Conservation (phyloP, 75 land plant genomes). For the Cryptomeria japonica region DNA sequence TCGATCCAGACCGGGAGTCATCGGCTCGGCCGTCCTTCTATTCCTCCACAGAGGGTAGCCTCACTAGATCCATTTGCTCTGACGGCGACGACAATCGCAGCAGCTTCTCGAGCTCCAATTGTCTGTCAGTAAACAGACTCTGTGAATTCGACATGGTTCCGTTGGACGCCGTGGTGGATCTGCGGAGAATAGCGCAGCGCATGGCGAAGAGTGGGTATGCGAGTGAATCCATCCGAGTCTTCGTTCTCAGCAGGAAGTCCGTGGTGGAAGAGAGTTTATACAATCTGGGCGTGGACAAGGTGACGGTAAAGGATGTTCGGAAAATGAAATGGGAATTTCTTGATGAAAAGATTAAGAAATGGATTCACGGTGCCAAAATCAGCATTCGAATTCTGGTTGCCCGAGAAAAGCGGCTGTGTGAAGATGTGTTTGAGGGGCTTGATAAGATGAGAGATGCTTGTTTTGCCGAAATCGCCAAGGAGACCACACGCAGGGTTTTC, state of each 20-base stretch:
- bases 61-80: slow-evolving; percentile 21
- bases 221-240: slow-evolving; percentile 35
- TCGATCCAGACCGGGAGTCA: slow-evolving; percentile 22
- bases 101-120: neutral
- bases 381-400: slow-evolving; percentile 32
- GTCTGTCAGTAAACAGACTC: neutral
- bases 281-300: slow-evolving; percentile 27
- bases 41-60: neutral
- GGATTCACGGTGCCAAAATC: slow-evolving; percentile 34
- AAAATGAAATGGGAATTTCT: slow-evolving; percentile 45
- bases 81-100: slow-evolving; percentile 28
- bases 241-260: slow-evolving; percentile 16
- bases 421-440: slow-evolving; percentile 43
- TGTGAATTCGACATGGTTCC: slow-evolving; percentile 26
- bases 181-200: slow-evolving; percentile 53
- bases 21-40: neutral
- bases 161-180: slow-evolving; percentile 35
- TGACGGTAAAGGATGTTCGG: slow-evolving; percentile 19
- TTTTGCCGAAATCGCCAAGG: slow-evolving; percentile 39
- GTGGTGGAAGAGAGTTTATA: slow-evolving; percentile 31
- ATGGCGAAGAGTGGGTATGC: slow-evolving; percentile 44
- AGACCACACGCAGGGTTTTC: slow-evolving; percentile 33
- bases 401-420: slow-evolving; percentile 47
- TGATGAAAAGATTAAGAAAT: slow-evolving; percentile 37
- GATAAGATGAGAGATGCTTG: slow-evolving; percentile 25